A percentile compares a stretch with the other conserved stretches of the same genome.
These are phyloP conservation scores for Colletotrichum horii DNA, from an alignment of 2,329 filamentous ascomycete genomes.

Conservation along the genomic window DNA sequence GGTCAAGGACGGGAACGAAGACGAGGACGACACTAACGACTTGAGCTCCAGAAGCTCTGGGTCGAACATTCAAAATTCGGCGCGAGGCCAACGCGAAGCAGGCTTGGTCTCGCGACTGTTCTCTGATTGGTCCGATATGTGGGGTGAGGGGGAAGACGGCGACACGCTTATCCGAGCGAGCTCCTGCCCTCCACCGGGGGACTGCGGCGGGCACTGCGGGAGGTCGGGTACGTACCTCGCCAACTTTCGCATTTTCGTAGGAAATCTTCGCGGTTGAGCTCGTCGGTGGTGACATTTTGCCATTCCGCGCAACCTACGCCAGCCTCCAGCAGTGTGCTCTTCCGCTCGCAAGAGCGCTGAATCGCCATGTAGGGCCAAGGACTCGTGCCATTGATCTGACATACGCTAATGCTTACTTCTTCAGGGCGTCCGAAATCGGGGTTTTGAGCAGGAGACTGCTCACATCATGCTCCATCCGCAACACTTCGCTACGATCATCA, in stretches of 20 bases:
- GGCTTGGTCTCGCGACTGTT: slow-evolving; percentile 18
- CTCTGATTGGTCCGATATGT: slow-evolving; percentile 1
- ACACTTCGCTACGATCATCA: background rate
- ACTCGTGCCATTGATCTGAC: background rate
- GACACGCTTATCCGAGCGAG: slow-evolving; percentile 10
- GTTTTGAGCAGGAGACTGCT: slow-evolving; percentile 18
- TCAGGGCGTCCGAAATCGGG: slow-evolving; percentile 21
- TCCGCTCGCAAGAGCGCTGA: background rate
- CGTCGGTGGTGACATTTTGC: background rate
- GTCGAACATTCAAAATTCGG: slow-evolving; percentile 18
- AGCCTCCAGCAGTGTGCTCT: background rate
- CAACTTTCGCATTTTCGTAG: background rate
- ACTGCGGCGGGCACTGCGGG: background rate
- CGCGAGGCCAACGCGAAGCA: slow-evolving; percentile 18
- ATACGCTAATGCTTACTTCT: background rate
- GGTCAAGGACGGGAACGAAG: background rate
- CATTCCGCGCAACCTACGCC: background rate
- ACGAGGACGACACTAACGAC: background rate
- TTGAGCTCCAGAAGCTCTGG: background rate
- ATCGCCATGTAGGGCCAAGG: background rate
- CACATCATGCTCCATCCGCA: slow-evolving; percentile 7
- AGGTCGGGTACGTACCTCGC: background rate
- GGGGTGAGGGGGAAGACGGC: background rate
- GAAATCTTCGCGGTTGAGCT: background rate
- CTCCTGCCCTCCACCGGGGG: background rate